These are phyloP conservation scores for Suillus occidentalis DNA, from an alignment of 768 basidiomycete species.

Conservation along the genomic window DNA sequence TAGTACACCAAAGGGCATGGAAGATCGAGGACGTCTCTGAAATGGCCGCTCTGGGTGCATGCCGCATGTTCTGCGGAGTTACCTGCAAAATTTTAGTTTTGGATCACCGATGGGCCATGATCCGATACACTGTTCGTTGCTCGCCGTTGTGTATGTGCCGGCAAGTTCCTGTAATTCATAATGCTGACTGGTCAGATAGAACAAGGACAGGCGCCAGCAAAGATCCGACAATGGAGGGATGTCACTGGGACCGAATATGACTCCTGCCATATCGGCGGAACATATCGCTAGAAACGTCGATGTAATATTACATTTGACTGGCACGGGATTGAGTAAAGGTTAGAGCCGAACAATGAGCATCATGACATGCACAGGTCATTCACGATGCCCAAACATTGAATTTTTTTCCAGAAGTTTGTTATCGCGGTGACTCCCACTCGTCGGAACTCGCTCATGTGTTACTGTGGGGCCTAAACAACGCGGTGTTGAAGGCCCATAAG, in stretches of 20 bases:
- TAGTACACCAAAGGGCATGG: neutral
- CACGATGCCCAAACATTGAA: neutral
- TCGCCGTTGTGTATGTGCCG: slow-evolving; percentile 23
- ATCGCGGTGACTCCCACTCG: slow-evolving; percentile 4
- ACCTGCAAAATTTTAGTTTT: neutral
- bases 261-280: slow-evolving; percentile 26
- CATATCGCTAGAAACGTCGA: slow-evolving; percentile 37
- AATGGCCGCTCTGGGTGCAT: neutral
- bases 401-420: slow-evolving; percentile 4
- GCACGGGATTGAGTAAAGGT: neutral
- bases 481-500: slow-evolving; percentile 14
- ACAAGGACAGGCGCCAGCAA: slow-evolving; percentile 30
- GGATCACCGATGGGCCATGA: neutral
- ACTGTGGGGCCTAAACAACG: slow-evolving; percentile 26
- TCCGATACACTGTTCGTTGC: slow-evolving; percentile 2
- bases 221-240: slow-evolving; percentile 37
- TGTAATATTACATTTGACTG: neutral
- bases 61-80: neutral
- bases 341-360: neutral
- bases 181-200: slow-evolving; percentile 31
- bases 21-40: neutral
- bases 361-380: slow-evolving; percentile 38
- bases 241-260: slow-evolving; percentile 14
- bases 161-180: slow-evolving; percentile 17
- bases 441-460: slow-evolving; percentile 16